Percentiles rank a stretch among this genome's conserved stretches.
Evolutionary conservation across 345 rosid genomes (phyloP).

Genomic region (Populus euphratica): DNA sequence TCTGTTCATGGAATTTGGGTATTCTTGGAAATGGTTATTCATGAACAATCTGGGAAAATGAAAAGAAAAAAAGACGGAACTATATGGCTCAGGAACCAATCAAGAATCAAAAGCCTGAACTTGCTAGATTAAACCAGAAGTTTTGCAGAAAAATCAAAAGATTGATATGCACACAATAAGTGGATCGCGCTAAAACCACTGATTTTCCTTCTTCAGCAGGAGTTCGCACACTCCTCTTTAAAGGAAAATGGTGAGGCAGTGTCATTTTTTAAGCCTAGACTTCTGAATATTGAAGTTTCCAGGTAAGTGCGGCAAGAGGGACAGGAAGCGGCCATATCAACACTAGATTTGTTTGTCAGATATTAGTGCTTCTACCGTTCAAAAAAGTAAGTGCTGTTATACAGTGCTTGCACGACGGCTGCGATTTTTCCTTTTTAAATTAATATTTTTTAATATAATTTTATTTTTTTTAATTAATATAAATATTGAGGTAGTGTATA

Average conservation of each 20-base stretch:
- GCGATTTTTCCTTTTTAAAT: too few species aligned
- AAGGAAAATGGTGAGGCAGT: not conserved
- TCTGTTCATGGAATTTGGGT: not conserved
- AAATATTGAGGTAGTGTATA: too few species aligned
- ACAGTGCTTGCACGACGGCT: not conserved
- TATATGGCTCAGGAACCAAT: not conserved
- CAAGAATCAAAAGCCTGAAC: not conserved
- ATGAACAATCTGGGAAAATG: not conserved
- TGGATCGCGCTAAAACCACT: not conserved
- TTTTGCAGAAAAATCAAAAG: not conserved
- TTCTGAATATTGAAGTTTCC: not conserved
- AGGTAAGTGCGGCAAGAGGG: not conserved
- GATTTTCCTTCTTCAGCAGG: not conserved
- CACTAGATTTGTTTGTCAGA: not conserved
- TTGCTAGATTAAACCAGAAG: not conserved
- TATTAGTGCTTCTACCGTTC: not conserved
- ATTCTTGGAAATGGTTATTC: slow-evolving; percentile 6
- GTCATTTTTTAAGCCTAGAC: not conserved
- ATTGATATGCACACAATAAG: not conserved
- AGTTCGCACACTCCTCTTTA: not conserved
- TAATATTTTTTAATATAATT: too few species aligned
- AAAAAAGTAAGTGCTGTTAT: not conserved
- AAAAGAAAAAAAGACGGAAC: not conserved
- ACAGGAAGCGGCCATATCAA: not conserved
- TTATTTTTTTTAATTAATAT: rapidly evolving